Evolutionary conservation across 768 basidiomycete genomes (phyloP), one percentile per base, ranked within the genome.

Genomic region (Pholiota molesta): DNA sequence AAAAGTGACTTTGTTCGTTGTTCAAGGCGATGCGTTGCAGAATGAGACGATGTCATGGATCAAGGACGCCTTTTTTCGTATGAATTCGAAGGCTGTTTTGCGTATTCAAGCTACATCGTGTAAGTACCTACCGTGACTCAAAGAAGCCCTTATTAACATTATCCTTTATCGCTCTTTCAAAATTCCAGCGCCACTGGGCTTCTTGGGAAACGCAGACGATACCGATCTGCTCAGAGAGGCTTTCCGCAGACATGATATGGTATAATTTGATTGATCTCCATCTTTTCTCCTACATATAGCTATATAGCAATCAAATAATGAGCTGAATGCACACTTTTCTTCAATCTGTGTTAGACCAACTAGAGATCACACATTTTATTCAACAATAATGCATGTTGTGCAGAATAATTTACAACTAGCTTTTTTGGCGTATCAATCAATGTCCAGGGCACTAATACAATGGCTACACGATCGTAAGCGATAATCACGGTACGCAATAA

Each of bases 211-310:
- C 5, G 47, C 13, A 28, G 51, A 58, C 33, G 57, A 58, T 29
- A 37, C 47, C 13, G 57, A 58, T 31, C 28, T 58, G 4, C 47
- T 58, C 11, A 7, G 17, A 16, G 57, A 58, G 3, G n/a, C 47
- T 10, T 58, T 58, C 26, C 57, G 47, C 13, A 28, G 57, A 23
- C 57, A 58, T 28, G 49, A 58, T n/a, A 58, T 58, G 47, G 21
- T 44, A 3, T 58, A 51, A 47, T 31, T 31, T 5, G 9, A 31
- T 7, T 31, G 31, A 31, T 31, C 31, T 9, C 5, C 9, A 31
- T 31, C 6, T 31, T 31, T 31, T 31, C 3, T 29, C 29, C n/a
- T 26, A 26, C 26, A 2, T 31, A 31, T 31, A 29, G 2, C 31
- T 31, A 31, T 31, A 26, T 26, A n/a, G n/a, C n/a, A 26, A 26